Evolutionary conservation across 169 alveolate genomes (phyloP).

Genomic region (Plasmodium billcollinsi): DNA sequence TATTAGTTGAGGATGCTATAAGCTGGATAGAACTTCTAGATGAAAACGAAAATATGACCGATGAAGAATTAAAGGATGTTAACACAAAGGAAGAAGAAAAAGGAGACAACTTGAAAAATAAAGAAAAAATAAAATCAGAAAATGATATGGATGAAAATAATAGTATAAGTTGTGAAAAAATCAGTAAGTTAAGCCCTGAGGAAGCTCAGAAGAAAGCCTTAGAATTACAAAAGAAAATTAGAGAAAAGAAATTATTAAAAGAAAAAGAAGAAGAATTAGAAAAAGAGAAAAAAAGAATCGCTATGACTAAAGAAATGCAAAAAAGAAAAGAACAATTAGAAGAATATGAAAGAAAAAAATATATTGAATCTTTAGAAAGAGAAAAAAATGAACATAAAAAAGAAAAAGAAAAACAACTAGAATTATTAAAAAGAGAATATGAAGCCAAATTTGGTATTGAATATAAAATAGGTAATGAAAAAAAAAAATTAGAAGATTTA

Average conservation of each 20-base stretch:
- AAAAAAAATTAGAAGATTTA: constrained; percentile 45
- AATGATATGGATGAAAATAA: constrained; percentile 1
- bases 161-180: constrained; percentile 2
- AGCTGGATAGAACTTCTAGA: constrained; percentile 66
- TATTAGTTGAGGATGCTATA: constrained; percentile 63
- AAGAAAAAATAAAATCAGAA: not conserved
- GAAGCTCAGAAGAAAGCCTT: constrained; percentile 70
- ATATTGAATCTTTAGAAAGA: constrained; percentile 32
- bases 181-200: constrained; percentile 46
- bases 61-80: constrained; percentile 6
- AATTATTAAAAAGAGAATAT: constrained; percentile 65
- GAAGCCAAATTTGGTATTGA: constrained; percentile 76
- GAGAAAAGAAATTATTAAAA: constrained; percentile 62
- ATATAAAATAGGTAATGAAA: constrained; percentile 28
- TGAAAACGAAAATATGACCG: constrained; percentile 3
- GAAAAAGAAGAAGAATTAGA: constrained; percentile 75
- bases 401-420: constrained; percentile 73
- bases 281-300: constrained; percentile 64
- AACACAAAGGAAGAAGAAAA: not conserved
- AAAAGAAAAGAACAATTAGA: constrained; percentile 71
- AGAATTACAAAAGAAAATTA: constrained; percentile 68
- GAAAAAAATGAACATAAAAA: constrained; percentile 75
- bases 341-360: constrained; percentile 75
- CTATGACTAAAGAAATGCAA: constrained; percentile 75
- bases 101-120: not conserved